A percentile compares a stretch with the other conserved stretches of the same genome.
Conservation (phyloP, 2,329 filamentous ascomycete species). For the Chalara sp. region DNA sequence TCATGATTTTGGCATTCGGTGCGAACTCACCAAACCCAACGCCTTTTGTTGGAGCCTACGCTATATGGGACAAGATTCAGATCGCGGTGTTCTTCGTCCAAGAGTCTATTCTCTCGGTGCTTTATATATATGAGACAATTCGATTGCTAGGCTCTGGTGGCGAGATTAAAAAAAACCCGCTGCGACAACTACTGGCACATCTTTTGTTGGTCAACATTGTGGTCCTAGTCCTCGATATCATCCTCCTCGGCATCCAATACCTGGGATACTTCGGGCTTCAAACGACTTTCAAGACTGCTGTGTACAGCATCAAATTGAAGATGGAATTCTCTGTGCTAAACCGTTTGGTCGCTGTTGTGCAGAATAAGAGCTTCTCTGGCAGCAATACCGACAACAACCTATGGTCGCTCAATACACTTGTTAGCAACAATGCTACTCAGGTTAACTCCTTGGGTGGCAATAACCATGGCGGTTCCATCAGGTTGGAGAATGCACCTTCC, state of each 20-base stretch:
- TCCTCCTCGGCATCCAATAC: conserved; percentile 31
- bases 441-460: background rate
- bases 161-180: conserved; percentile 1
- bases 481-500: background rate
- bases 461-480: background rate
- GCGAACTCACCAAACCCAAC: conserved; percentile 1
- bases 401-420: background rate
- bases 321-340: conserved; percentile 42
- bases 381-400: conserved; percentile 23
- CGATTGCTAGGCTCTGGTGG: conserved; percentile 1
- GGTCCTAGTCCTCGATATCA: conserved; percentile 38
- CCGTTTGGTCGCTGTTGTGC: conserved; percentile 1
- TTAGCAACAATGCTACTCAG: background rate
- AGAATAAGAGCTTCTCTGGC: conserved; percentile 1
- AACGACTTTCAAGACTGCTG: conserved; percentile 31
- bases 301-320: conserved; percentile 37
- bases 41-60: conserved; percentile 28
- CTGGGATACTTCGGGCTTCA: conserved; percentile 29
- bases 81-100: conserved; percentile 38
- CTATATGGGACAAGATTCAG: conserved; percentile 37
- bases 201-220: conserved; percentile 38
- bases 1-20: conserved; percentile 42
- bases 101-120: conserved; percentile 36
- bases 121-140: conserved; percentile 46
- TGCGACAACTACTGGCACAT: conserved; percentile 31